Evolutionary conservation across 1,139 yeast species (phyloP).

Genomic region (Candida sp.): DNA sequence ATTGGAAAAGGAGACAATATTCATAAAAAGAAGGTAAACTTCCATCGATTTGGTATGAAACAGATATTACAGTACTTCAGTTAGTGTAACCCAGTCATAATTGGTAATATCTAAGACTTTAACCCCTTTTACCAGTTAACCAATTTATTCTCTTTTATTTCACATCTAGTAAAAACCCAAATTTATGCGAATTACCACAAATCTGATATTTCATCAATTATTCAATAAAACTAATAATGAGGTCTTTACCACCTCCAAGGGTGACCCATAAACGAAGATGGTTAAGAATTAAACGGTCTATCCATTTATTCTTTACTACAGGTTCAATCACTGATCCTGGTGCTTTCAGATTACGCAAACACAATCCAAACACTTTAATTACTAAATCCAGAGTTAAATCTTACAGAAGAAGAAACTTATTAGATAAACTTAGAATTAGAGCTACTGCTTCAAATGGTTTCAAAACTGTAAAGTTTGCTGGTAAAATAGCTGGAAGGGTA

Average conservation of each 20-base stretch:
- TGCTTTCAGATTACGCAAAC: slow-evolving; percentile 15
- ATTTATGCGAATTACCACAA: neutral
- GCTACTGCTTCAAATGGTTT: slow-evolving; percentile 22
- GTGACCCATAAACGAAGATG: slow-evolving; percentile 34
- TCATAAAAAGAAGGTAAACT: too few relatives aligned
- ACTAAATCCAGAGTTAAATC: slow-evolving; percentile 21
- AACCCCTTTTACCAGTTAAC: too few relatives aligned
- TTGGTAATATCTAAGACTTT: too few relatives aligned
- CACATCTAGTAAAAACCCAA: too few relatives aligned
- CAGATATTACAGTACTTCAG: too few relatives aligned
- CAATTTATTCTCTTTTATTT: too few relatives aligned
- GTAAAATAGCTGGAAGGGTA: slow-evolving; percentile 7
- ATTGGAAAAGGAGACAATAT: too few relatives aligned
- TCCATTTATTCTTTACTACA: slow-evolving; percentile 21
- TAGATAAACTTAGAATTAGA: slow-evolving; percentile 13
- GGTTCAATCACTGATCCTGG: slow-evolving; percentile 30
- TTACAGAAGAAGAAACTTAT: slow-evolving; percentile 13
- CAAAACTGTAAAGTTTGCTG: slow-evolving; percentile 20
- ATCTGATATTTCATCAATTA: neutral
- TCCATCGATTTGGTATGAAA: too few relatives aligned
- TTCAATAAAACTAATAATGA: slow-evolving; percentile 16
- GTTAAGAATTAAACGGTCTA: slow-evolving; percentile 32
- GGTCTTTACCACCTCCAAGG: slow-evolving; percentile 46
- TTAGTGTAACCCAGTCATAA: too few relatives aligned
- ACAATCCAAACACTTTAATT: slow-evolving; percentile 21